phyloP scores from a whole-genome alignment of 805 yeast genomes.

The Peterozyma toletana region DNA sequence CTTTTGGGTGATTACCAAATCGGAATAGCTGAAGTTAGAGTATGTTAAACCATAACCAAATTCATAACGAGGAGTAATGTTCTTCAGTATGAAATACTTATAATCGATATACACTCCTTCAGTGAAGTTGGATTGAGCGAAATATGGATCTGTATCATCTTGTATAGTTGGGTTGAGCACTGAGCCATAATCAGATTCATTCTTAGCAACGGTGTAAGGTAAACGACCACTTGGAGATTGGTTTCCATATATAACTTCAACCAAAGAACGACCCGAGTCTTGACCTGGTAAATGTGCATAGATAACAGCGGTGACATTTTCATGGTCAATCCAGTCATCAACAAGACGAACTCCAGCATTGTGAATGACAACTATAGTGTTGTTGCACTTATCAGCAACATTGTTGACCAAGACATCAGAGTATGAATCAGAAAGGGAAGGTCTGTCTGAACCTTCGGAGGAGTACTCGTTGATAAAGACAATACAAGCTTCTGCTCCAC shows the following conservation, averaged over 20 bases:
- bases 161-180: constrained; percentile 25
- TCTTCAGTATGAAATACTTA: constrained; percentile 48
- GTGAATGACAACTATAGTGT: constrained; percentile 52
- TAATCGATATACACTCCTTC: constrained; percentile 48
- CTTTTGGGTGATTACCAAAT: constrained; percentile 9
- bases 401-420: constrained; percentile 39
- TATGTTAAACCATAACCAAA: constrained; percentile 60
- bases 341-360: constrained; percentile 55
- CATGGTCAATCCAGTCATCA: constrained; percentile 48
- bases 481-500: constrained; percentile 37
- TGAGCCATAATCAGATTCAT: constrained; percentile 31
- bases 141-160: constrained; percentile 19
- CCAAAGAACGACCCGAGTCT: constrained; percentile 47
- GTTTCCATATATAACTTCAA: constrained; percentile 54
- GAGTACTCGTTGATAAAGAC: constrained; percentile 48
- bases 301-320: constrained; percentile 50
- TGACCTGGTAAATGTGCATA: constrained; percentile 28
- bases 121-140: constrained; percentile 37
- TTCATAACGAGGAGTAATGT: constrained; percentile 49
- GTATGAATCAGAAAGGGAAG: constrained; percentile 50
- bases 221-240: constrained; percentile 56
- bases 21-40: constrained; percentile 30
- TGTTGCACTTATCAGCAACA: constrained; percentile 41
- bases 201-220: constrained; percentile 57
- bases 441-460: constrained; percentile 54